Conservation (phyloP, 1,284 basidiomycete genomes). For the Ustilago hordei region DNA sequence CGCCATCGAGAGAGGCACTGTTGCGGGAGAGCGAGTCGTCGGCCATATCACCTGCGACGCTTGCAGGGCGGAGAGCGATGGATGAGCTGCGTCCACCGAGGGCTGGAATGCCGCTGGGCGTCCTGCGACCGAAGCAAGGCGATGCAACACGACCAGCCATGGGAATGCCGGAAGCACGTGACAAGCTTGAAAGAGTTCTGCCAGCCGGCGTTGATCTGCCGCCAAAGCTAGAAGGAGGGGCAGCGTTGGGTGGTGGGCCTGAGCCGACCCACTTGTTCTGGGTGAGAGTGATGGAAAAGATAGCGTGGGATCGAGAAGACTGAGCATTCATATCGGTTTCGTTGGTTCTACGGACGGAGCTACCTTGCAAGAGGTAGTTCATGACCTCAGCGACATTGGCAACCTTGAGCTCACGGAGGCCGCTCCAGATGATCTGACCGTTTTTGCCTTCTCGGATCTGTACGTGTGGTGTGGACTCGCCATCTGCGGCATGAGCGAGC, state of each 20-base stretch:
- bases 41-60: slow-evolving; percentile 22
- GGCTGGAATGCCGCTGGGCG: slow-evolving; percentile 43
- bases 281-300: slow-evolving; percentile 93
- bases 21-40: slow-evolving; percentile 27
- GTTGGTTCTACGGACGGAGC: slow-evolving; percentile 89
- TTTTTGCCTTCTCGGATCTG: slow-evolving; percentile 96
- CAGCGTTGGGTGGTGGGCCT: slow-evolving; percentile 46
- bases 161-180: slow-evolving; percentile 43
- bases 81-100: slow-evolving; percentile 39
- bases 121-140: slow-evolving; percentile 39
- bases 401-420: slow-evolving; percentile 89
- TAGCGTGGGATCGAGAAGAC: slow-evolving; percentile 96
- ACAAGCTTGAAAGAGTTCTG: slow-evolving; percentile 31
- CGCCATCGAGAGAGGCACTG: slow-evolving; percentile 36
- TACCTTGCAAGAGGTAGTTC: slow-evolving; percentile 84
- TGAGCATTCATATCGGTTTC: slow-evolving; percentile 99
- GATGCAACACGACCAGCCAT: slow-evolving; percentile 45
- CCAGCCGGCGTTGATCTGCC: slow-evolving; percentile 32
- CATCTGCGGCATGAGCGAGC: slow-evolving; percentile 58
- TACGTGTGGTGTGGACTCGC: slow-evolving; percentile 78
- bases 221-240: slow-evolving; percentile 31
- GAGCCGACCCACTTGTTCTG: slow-evolving; percentile 70
- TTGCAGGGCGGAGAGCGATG: slow-evolving; percentile 46
- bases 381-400: slow-evolving; percentile 87
- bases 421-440: slow-evolving; percentile 96